Evolutionary conservation across 495 filamentous ascomycete genomes (phyloP).

Genomic region (Penicillium pulvis): DNA sequence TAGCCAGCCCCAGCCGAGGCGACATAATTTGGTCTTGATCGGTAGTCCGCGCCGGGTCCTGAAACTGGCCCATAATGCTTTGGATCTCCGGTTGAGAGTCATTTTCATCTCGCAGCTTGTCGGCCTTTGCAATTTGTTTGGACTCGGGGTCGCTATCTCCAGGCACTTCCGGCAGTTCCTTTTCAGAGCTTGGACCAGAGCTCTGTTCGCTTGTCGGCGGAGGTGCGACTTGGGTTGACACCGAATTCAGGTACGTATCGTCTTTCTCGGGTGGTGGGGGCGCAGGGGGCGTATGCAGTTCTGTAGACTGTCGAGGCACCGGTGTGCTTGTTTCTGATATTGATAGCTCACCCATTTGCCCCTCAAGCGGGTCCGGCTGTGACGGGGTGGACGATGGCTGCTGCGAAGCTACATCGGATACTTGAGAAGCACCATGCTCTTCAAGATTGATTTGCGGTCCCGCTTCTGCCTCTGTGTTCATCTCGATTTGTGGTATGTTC

Average conservation of each 20-base stretch:
- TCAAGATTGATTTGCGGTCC: slow-evolving; percentile 8
- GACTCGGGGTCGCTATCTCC: slow-evolving; percentile 53
- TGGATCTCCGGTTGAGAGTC: slow-evolving; percentile 86
- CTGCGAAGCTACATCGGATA: slow-evolving; percentile 11
- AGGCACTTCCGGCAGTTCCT: slow-evolving; percentile 60
- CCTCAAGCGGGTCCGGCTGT: slow-evolving; percentile 31
- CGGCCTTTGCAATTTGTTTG: slow-evolving; percentile 45
- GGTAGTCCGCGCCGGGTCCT: slow-evolving; percentile 64
- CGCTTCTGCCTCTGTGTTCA: slow-evolving; percentile 15
- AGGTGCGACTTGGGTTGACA: slow-evolving; percentile 66
- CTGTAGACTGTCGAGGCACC: slow-evolving; percentile 10
- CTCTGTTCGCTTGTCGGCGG: slow-evolving; percentile 44
- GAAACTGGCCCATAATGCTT: slow-evolving; percentile 89
- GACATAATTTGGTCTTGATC: slow-evolving; percentile 80
- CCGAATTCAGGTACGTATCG: slow-evolving; percentile 64
- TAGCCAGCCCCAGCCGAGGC: slow-evolving; percentile 70
- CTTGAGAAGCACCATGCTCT: slow-evolving; percentile 8
- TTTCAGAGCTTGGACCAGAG: slow-evolving; percentile 14
- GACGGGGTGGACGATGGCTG: slow-evolving; percentile 16
- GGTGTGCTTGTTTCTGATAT: slow-evolving; percentile 29
- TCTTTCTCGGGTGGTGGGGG: slow-evolving; percentile 52
- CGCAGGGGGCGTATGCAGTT: slow-evolving; percentile 24
- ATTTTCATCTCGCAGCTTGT: slow-evolving; percentile 59
- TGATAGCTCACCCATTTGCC: slow-evolving; percentile 39
- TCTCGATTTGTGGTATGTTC: slow-evolving; percentile 15